Base-by-base conservation (phyloP, 2,329 filamentous ascomycete species). In the Chalara sp. region DNA sequence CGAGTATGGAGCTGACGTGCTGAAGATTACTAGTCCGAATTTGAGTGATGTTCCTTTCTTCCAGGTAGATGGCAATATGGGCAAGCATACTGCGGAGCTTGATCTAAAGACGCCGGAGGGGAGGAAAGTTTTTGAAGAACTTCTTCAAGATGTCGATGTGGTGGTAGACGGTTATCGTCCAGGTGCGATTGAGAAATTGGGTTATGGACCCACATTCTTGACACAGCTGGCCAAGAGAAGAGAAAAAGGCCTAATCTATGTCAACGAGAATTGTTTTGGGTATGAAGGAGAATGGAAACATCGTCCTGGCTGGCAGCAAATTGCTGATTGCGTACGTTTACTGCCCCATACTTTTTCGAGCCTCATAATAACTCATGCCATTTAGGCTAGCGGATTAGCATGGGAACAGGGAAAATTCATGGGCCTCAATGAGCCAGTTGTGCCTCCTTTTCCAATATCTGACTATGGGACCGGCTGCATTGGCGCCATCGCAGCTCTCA, bases 381-480 rank as follows among this genome's bases (percentile, higher is more conserved):
- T 21, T 29, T 11, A 56, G 54, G 54, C 50, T 6, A 76, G 76
- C 32, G 44, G 44, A 12, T 31, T 46, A 32, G 44, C 44, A 11
- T 46, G 44, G 44, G 44, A 31, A n/a, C 81, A 84, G 58, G 80
- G 80, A n/a, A 63, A 67, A 6, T 79, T 79, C 56, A 82, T 84
- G 78, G 78, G 76, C 1, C 62, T 81, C 10, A 62, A 76, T 32
- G 82, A 85, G 60, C 82, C 83, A 12, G 76, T 86, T 1, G 79
- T 86, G 0, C 83, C 83, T 44, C 81, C 82, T 0, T 81, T 83
- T 52, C 79, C 79, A 32, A 81, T 81, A 56, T 80, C 76, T 28
- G 79, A 79, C 67, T 88, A 88, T 59, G 84, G 84, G 39, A 87
- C 84, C 1, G 85, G 84, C 32, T 86, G 82, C 61, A 83, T 87